phyloP scores from a whole-genome alignment of 164 flowering plant genomes.

The Taxillus chinensis region DNA sequence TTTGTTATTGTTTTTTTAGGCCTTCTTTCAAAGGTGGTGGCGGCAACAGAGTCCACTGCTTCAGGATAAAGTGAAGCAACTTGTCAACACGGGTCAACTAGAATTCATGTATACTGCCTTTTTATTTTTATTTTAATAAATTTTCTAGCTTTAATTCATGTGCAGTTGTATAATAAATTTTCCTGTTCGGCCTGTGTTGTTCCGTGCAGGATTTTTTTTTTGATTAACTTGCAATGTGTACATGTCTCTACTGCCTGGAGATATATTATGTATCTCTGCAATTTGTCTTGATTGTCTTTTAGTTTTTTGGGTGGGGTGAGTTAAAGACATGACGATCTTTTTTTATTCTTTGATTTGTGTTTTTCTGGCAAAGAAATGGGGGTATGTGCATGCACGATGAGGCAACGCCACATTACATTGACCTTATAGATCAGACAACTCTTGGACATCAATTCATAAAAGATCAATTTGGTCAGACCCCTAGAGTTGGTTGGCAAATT shows the following conservation, averaged over 20 bases:
- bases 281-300: background rate
- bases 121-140: background rate
- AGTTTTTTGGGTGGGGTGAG: background rate
- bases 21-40: constrained; percentile 63
- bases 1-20: constrained; percentile 17
- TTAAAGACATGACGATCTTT: background rate
- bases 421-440: constrained; percentile 83
- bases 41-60: constrained; percentile 33
- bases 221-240: background rate
- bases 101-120: constrained; percentile 34
- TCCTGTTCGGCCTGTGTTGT: too few species aligned
- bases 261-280: background rate
- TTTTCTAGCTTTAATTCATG: too few species aligned
- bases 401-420: constrained; percentile 75
- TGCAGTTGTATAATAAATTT: too few species aligned
- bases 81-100: constrained; percentile 44
- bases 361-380: constrained; percentile 46
- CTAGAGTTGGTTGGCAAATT: constrained; percentile 86
- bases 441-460: constrained; percentile 65
- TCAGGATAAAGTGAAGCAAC: constrained; percentile 31
- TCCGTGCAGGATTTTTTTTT: too few species aligned
- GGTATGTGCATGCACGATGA: constrained; percentile 92
- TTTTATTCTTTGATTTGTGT: background rate
- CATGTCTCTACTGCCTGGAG: background rate
- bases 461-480: constrained; percentile 44